phyloP scores from a whole-genome alignment of 345 rosid genomes.

The Camelina neglecta region DNA sequence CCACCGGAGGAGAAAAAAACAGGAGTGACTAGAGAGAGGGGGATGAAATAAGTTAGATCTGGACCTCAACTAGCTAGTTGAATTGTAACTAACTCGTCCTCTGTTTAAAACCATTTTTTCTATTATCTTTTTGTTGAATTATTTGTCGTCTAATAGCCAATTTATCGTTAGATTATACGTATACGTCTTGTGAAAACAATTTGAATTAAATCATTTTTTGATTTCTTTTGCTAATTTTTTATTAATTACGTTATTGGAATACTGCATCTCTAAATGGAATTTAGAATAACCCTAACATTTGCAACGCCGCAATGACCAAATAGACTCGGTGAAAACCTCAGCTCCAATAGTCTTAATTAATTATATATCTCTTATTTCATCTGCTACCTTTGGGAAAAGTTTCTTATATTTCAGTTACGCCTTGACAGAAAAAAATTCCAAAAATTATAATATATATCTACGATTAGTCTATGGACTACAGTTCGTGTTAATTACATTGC shows the following conservation, averaged over 20 bases:
- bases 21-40: not conserved
- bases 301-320: not conserved
- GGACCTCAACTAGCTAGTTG: constrained; percentile 12
- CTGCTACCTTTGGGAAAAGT: not conserved
- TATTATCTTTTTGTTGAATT: not conserved
- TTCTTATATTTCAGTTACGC: not conserved
- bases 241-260: not conserved
- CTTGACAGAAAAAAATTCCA: not conserved
- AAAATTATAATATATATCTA: not conserved
- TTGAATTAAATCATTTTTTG: not conserved
- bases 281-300: not conserved
- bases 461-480: not conserved
- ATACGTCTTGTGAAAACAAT: not conserved
- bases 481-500: not conserved
- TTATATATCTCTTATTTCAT: not conserved
- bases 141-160: not conserved
- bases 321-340: not conserved
- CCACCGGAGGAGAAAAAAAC: not conserved
- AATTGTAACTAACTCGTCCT: constrained; percentile 15
- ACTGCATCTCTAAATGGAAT: not conserved
- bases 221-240: not conserved
- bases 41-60: constrained; percentile 9
- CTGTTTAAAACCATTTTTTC: not conserved
- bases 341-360: not conserved
- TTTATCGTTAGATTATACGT: not conserved